Base-by-base conservation (phyloP, 345 rosid genomes). In the Geranium rotundifolium region DNA sequence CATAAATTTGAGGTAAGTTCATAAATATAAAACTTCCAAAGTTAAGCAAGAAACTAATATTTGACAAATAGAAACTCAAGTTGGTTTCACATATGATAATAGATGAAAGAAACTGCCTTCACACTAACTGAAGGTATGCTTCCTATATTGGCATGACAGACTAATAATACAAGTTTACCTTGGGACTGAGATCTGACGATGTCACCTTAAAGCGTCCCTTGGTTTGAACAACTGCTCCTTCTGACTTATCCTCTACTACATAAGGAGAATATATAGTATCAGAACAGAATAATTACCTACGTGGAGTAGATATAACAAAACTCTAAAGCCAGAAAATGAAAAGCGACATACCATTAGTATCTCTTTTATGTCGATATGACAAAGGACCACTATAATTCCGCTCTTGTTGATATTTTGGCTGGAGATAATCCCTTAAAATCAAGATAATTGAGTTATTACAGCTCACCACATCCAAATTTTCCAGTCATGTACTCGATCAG, bases 151-250 rank as follows among this genome's bases (percentile, higher is more conserved):
- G 57, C 62, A 67, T 19, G 57, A 65, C 13, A 67, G 60, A 14
- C 56, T n/a, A 20, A 29, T 16, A 19, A 63, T 59, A 39, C 54
- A 67, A n/a, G 59, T 46, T 63, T 82, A 93, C 97, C 99, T 90
- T 93, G 57, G 95, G 91, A 72, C 87, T 84, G 65, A 79, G 83
- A 62, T 90, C 97, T 60, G 82, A 86, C 34, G 87, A 83, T 57
- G 90, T 93, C 63, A 87, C 85, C 77, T 93, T 82, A 81, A 93
- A 93, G 54, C 99, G 91, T 69, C 97, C 99, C 81, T 76, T 90
- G 65, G 82, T 79, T 74, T 82, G 91, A 72, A 90, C 83, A 63
- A 90, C 74, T 29, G 90, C 86, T 61, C 88, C 91, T 68, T 89
- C 93, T 60, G 96, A 71, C 31, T 81, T 29, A 74, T 90, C 96